A percentile compares a stretch with the other conserved stretches of the same genome.
Evolutionary conservation across 768 basidiomycete genomes (phyloP).

Genomic region (Leccinum imitatum): DNA sequence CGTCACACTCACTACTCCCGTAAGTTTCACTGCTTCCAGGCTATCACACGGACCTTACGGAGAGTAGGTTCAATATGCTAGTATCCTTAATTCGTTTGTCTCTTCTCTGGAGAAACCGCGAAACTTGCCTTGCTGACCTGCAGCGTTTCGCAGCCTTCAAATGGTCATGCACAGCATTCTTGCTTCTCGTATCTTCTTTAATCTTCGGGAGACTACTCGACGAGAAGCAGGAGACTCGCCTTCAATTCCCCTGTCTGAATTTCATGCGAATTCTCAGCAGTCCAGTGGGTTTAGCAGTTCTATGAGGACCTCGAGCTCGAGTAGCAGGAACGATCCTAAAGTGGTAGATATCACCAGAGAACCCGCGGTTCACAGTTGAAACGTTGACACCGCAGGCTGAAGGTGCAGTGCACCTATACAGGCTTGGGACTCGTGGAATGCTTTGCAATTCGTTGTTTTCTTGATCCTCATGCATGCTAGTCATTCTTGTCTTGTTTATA

Average conservation of each 20-base stretch:
- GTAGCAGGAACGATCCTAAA: not conserved
- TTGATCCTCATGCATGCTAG: not conserved
- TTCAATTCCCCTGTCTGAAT: slow-evolving; percentile 7
- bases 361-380: not conserved
- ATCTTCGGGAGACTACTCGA: slow-evolving; percentile 21
- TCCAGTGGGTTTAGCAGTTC: slow-evolving; percentile 5
- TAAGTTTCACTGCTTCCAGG: not conserved
- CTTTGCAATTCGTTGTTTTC: not conserved
- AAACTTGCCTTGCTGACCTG: not conserved
- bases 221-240: not conserved
- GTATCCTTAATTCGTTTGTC: slow-evolving; percentile 20
- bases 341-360: not conserved
- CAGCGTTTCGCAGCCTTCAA: slow-evolving; percentile 13
- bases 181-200: slow-evolving; percentile 26
- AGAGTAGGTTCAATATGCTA: slow-evolving; percentile 14
- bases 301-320: not conserved
- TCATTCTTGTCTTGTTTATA: not conserved
- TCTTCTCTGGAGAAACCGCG: not conserved
- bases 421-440: not conserved
- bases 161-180: slow-evolving; percentile 25
- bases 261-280: slow-evolving; percentile 3
- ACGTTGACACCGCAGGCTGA: not conserved
- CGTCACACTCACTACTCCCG: slow-evolving; percentile 8
- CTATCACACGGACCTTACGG: not conserved
- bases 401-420: not conserved